Evolutionary conservation across 1,284 basidiomycete species (phyloP).

Genomic region (Cryptococcus amylolentus): DNA sequence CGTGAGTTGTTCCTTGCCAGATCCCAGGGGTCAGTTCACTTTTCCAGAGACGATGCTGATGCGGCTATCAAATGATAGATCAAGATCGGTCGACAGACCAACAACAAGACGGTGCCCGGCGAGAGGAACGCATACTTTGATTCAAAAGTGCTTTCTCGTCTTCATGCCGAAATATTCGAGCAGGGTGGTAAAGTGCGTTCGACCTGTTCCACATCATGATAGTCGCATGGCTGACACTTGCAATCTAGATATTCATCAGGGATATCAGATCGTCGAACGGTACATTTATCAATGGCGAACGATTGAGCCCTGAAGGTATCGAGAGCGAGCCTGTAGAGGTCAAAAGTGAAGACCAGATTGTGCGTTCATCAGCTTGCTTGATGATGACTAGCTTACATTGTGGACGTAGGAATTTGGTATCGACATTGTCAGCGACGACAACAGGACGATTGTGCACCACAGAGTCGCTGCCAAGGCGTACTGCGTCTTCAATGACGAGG

Average conservation of each 20-base stretch:
- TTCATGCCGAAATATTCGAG: slow-evolving; percentile 98
- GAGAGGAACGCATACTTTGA: slow-evolving; percentile 97
- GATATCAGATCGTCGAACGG: slow-evolving; percentile 98
- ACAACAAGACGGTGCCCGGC: slow-evolving; percentile 89
- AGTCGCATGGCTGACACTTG: not conserved
- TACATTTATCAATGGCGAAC: slow-evolving; percentile 95
- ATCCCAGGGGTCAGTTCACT: not conserved
- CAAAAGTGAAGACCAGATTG: slow-evolving; percentile 88
- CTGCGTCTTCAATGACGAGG: slow-evolving; percentile 81
- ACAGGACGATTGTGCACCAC: slow-evolving; percentile 96
- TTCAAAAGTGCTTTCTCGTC: slow-evolving; percentile 89
- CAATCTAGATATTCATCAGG: slow-evolving; percentile 83
- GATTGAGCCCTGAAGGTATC: slow-evolving; percentile 82
- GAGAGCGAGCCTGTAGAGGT: slow-evolving; percentile 93
- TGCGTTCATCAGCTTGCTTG: slow-evolving; percentile 47
- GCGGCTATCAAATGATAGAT: slow-evolving; percentile 33
- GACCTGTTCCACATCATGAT: not conserved
- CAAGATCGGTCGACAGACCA: slow-evolving; percentile 98
- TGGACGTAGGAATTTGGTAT: slow-evolving; percentile 85
- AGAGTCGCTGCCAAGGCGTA: slow-evolving; percentile 94
- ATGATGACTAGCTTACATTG: not conserved
- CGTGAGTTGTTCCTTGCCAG: slow-evolving; percentile 15
- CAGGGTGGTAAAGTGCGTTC: slow-evolving; percentile 71
- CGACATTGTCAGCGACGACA: slow-evolving; percentile 98
- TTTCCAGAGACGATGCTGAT: not conserved